Evolutionary conservation across 139 green algal species (phyloP), one percentile per base, ranked within the genome.

Genomic region (Picochlorum sp.): DNA sequence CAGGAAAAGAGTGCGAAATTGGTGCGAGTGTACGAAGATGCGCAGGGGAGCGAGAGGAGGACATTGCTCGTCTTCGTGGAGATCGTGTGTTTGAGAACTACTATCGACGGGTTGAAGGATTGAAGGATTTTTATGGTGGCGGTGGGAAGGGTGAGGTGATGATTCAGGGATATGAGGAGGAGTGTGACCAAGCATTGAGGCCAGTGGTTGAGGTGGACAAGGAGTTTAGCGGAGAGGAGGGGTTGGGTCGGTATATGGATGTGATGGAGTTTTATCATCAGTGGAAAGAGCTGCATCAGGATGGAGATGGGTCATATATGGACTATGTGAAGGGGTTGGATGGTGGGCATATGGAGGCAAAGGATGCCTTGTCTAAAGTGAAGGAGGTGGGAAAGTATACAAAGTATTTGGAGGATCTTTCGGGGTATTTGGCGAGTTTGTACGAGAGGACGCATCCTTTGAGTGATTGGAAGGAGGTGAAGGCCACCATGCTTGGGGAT

Each of bases 21-120:
- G 83, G 88, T 97, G 61, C 41, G 90, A 3, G 82, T 95, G 3
- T 97, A 97, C 62, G 83, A 91, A 20, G 92, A 98, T 70, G 81
- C 86, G 6, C 86, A 96, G 78, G 76, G 0, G 69, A 80, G 0
- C 65, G 92, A 3, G 85, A 84, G 56, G 86, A 97, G 62, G 92
- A 98, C 59, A 96, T 98, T 67, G 87, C 84, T 24, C 71, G 75
- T 2, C 62, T 98, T 38, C 85, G 80, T 4, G 75, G 75, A 2
- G 74, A 81, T 32, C 78, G 90, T 59, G 60, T 67, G 13, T 73
- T 78, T 58, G 60, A 76, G 60, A 85, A 82, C 4, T 98, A 95
- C 74, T 97, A 97, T 60, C 84, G 92, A 20, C 83, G 92, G 1
- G 62, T 98, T 23, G 93, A 92, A 56, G 91, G 98, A 50, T 74